Evolutionary conservation across 2,329 filamentous ascomycete genomes (phyloP), one percentile per base, ranked within the genome.

Genomic region (Rachicladosporium sp.): DNA sequence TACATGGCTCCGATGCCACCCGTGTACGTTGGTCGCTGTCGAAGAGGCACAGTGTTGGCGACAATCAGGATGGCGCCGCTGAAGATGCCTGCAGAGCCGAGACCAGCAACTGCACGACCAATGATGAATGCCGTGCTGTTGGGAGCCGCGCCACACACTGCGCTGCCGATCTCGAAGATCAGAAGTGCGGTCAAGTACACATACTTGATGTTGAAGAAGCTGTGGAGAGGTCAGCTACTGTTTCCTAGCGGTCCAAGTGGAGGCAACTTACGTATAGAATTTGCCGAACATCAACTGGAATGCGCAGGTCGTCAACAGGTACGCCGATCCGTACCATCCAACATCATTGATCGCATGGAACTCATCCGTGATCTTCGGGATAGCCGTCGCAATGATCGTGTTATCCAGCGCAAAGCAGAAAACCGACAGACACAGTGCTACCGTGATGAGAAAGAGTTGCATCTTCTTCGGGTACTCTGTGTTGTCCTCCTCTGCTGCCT

Each of bases 41-140:
- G 51, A n/a, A 69, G 56, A n/a, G 65, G 61, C 1, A 68, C 61
- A 10, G 58, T 61, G 44, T 54, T 58, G n/a, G 59, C 56, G 15
- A 69, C 56, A 43, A 67, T 67, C 37, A 65, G 51, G 23, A 65
- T 63, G 29, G 63, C 65, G 27, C 66, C 68, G 27, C 50, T 54
- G 46, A 64, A 68, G 41, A 70, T 62, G n/a, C 67, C 68, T 11
- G 66, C 66, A n/a, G 59, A 58, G 4, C 67, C 68, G 1, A 69
- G 50, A 40, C 68, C 68, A 23, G 66, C 58, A 33, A 71, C 53
- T 1, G 65, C 65, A 37, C 68, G 60, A 9, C 68, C 68, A 27
- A 69, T 54, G 44, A 71, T 69, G 31, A 71, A 50, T n/a, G 67
- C 60, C 2, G 50, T 60, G 4, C 62, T 66, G 45, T 60, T 66